Conservation (phyloP, 495 filamentous ascomycete genomes). For the Penicillium samsonianum region DNA sequence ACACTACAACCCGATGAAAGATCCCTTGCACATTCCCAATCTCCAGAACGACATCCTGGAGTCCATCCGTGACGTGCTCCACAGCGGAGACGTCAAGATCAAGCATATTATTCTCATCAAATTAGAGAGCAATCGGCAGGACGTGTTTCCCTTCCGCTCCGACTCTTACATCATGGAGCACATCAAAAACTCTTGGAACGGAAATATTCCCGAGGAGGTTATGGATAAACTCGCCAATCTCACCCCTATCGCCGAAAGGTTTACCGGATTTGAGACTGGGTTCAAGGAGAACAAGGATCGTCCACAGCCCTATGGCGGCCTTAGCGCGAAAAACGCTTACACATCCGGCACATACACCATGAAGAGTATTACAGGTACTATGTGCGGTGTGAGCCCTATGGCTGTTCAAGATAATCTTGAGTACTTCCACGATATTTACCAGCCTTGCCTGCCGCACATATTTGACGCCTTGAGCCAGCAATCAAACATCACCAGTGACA, state of each 20-base stretch:
- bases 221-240: conserved; percentile 32
- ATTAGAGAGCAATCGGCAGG: conserved; percentile 44
- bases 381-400: conserved; percentile 47
- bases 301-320: conserved; percentile 41
- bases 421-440: conserved; percentile 40
- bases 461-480: conserved; percentile 39
- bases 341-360: conserved; percentile 53
- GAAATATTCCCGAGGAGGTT: conserved; percentile 27
- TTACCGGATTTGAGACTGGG: conserved; percentile 45
- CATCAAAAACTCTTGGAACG: conserved; percentile 32
- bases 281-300: conserved; percentile 29
- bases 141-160: conserved; percentile 40
- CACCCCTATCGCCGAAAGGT: conserved; percentile 40
- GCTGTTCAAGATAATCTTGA: conserved; percentile 38
- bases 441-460: conserved; percentile 45
- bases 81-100: conserved; percentile 31
- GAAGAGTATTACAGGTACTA: conserved; percentile 47
- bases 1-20: conserved; percentile 35
- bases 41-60: conserved; percentile 34
- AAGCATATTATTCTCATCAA: conserved; percentile 40
- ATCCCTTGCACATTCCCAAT: conserved; percentile 40
- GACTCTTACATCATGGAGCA: conserved; percentile 32
- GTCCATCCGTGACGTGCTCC: conserved; percentile 22
- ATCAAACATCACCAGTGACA: conserved; percentile 31
- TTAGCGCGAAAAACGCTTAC: conserved; percentile 45